These are phyloP conservation scores for Kluyveromyces sp. DNA, from an alignment of 1,139 yeast genomes.

Conservation along the genomic window DNA sequence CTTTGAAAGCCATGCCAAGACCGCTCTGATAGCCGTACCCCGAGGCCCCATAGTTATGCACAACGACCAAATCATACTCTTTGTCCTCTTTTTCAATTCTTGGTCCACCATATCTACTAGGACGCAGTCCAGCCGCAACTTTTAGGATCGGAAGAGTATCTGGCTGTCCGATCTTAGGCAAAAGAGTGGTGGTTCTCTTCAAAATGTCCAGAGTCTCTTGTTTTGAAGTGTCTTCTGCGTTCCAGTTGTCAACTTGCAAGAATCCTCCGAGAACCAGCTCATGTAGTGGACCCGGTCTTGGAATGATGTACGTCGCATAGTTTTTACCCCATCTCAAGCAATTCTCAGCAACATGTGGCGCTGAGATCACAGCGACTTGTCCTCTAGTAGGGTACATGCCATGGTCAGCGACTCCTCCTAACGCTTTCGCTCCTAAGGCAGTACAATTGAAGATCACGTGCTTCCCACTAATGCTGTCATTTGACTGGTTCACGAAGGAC, in stretches of 20 bases:
- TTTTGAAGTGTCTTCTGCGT: conserved; percentile 44
- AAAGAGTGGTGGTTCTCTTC: conserved; percentile 45
- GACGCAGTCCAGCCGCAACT: conserved; percentile 63
- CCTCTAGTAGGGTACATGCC: conserved; percentile 59
- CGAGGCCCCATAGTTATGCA: conserved; percentile 70
- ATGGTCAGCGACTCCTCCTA: conserved; percentile 53
- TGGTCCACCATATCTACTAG: conserved; percentile 62
- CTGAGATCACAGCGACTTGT: conserved; percentile 57
- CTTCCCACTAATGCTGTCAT: conserved; percentile 23
- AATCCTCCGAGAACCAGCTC: conserved; percentile 66
- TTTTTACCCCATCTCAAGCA: conserved; percentile 46
- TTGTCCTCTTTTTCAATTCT: conserved; percentile 47
- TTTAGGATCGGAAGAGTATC: conserved; percentile 43
- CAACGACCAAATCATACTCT: conserved; percentile 33
- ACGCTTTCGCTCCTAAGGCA: conserved; percentile 53
- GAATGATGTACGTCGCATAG: conserved; percentile 59
- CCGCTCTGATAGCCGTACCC: conserved; percentile 78
- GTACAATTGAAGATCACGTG: conserved; percentile 57
- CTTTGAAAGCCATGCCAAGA: conserved; percentile 52
- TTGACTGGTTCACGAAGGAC: conserved; percentile 21
- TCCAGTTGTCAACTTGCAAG: conserved; percentile 51
- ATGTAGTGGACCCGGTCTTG: conserved; percentile 56
- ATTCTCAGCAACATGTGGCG: conserved; percentile 48
- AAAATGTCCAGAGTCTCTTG: conserved; percentile 53
- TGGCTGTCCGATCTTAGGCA: conserved; percentile 45